Base-by-base conservation (phyloP, 2,329 filamentous ascomycete genomes). In the Stagonosporopsis vannaccii region DNA sequence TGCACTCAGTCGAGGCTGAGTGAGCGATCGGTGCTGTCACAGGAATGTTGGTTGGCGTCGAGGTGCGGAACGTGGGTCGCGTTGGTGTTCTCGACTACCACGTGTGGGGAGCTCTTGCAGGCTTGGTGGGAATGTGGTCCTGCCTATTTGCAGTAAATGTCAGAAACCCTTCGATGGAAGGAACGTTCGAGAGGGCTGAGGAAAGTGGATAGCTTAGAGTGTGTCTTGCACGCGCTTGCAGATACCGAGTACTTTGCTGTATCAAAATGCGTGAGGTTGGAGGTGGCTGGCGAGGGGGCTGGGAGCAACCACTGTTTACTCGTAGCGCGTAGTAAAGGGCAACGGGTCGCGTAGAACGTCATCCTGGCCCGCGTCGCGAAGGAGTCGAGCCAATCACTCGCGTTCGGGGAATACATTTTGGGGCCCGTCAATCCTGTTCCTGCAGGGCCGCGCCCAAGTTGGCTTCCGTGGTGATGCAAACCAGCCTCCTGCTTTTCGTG, bases 221-320 rank as follows among this genome's bases (percentile, higher is more conserved):
- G 65, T 59, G 64, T 69, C 60, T 63, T 60, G 68, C 47, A 59
- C 60, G 61, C 67, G 59, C 58, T 55, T 69, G 68, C 66, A 69
- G 64, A 58, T 56, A 54, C 55, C 44, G 58, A 53, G 61, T 67
- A 62, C 72, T 75, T 74, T 74, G 70, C 61, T 69, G 62, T 62
- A 57, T 36, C 53, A 59, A 72, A 72, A 68, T 66, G 56, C 36
- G 43, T 69, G 72, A 70, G 71, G 71, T 70, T 75, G 71, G 72
- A 51, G 44, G 52, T 63, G 68, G 70, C 71, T 70, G 67, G 65
- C n/a, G 19, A n/a, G 36, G 36, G 12, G 36, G 36, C 25, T 32
- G n/a, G 13, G 40, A 7, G 35, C 36, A n/a, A n/a, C n/a, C n/a
- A n/a, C n/a, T 58, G 51, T 58, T 61, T 66, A 63, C 56, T 58